Percentiles rank a stretch among this genome's conserved stretches.
phyloP scores from a whole-genome alignment of 345 rosid species.

The Microthlaspi erraticum region DNA sequence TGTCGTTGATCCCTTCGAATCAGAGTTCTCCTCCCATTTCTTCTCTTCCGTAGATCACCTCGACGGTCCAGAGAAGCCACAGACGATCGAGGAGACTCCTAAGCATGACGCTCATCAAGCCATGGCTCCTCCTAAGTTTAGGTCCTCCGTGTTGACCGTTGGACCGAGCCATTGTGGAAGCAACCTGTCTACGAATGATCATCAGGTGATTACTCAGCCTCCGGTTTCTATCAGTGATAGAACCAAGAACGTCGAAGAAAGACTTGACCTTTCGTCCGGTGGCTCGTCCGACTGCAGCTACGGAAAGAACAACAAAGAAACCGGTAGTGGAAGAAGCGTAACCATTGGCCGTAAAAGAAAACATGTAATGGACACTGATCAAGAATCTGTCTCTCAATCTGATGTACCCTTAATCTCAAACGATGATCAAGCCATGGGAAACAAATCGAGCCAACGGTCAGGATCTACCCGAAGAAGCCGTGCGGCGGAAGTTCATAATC shows the following conservation, averaged over 20 bases:
- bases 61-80: slow-evolving; percentile 29
- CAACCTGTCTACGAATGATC: slow-evolving; percentile 56
- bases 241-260: slow-evolving; percentile 56
- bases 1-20: slow-evolving; percentile 52
- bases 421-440: slow-evolving; percentile 52
- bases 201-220: slow-evolving; percentile 41
- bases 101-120: slow-evolving; percentile 49
- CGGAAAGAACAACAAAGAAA: slow-evolving; percentile 53
- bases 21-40: slow-evolving; percentile 61
- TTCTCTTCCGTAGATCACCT: slow-evolving; percentile 44
- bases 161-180: slow-evolving; percentile 71
- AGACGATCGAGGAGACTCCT: slow-evolving; percentile 37
- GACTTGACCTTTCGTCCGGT: slow-evolving; percentile 64
- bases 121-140: slow-evolving; percentile 58
- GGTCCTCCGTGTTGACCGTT: slow-evolving; percentile 56
- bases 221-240: slow-evolving; percentile 38
- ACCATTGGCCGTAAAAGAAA: slow-evolving; percentile 62
- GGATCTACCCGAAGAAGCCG: slow-evolving; percentile 67
- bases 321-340: slow-evolving; percentile 44
- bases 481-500: slow-evolving; percentile 81
- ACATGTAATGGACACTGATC: slow-evolving; percentile 50
- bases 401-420: slow-evolving; percentile 47
- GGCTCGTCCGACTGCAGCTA: slow-evolving; percentile 77
- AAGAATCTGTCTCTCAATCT: slow-evolving; percentile 66
- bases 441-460: slow-evolving; percentile 51